These are phyloP conservation scores for Beauveria bassiana DNA, from an alignment of 2,329 filamentous ascomycete species.

Conservation along the genomic window DNA sequence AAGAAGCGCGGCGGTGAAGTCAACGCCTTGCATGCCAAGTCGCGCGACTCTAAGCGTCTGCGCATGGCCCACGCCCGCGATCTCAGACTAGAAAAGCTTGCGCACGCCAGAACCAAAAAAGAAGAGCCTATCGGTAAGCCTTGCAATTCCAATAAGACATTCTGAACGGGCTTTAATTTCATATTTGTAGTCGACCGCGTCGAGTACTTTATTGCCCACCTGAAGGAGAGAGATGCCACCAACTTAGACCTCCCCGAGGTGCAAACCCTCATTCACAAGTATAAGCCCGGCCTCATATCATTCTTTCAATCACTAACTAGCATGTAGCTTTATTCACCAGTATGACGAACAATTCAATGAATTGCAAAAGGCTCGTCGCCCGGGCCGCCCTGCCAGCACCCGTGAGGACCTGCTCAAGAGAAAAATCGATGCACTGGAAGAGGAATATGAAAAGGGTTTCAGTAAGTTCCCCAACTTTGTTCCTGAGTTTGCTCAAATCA, in stretches of 20 bases:
- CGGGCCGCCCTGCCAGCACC: conserved; percentile 70
- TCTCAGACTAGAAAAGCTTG: conserved; percentile 68
- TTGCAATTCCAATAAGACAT: background rate
- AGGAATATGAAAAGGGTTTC: conserved; percentile 78
- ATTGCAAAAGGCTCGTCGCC: conserved; percentile 61
- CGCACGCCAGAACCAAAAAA: conserved; percentile 60
- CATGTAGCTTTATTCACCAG: conserved; percentile 53
- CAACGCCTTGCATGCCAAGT: conserved; percentile 76
- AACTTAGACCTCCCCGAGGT: conserved; percentile 49
- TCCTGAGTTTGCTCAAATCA: background rate
- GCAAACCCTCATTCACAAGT: conserved; percentile 56
- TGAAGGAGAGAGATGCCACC: conserved; percentile 40
- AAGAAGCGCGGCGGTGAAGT: conserved; percentile 76
- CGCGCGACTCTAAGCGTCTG: conserved; percentile 74
- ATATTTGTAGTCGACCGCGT: conserved; percentile 27
- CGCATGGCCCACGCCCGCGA: conserved; percentile 74
- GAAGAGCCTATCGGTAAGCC: conserved; percentile 63
- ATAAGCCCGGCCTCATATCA: conserved; percentile 16
- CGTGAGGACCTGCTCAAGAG: conserved; percentile 71
- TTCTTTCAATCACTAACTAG: background rate
- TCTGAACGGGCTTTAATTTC: conserved; percentile 3
- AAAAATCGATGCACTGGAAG: conserved; percentile 61
- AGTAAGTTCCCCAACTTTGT: conserved; percentile 40
- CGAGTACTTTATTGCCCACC: conserved; percentile 61
- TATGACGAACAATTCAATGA: conserved; percentile 62